phyloP scores from a whole-genome alignment of 2,329 filamentous ascomycete species.

The Trichoderma aggressivum region DNA sequence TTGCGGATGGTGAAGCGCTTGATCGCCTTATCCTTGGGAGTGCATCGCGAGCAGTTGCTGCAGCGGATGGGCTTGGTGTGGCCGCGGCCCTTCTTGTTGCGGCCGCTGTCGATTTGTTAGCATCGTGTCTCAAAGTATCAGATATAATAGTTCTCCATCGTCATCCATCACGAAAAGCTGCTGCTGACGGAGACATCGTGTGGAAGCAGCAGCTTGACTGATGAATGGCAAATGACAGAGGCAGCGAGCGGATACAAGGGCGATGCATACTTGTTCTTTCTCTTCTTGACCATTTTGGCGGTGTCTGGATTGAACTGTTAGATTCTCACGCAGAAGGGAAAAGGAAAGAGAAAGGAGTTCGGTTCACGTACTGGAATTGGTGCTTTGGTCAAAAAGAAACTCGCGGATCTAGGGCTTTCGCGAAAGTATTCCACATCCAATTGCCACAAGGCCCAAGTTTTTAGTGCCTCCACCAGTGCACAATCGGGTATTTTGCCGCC shows the following conservation, averaged over 20 bases:
- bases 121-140: conserved; percentile 13
- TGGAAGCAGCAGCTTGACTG: neutral
- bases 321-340: conserved; percentile 27
- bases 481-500: neutral
- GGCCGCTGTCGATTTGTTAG: conserved; percentile 61
- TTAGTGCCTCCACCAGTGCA: conserved; percentile 12
- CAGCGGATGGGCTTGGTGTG: conserved; percentile 98
- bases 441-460: neutral
- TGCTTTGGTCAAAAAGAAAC: conserved; percentile 21
- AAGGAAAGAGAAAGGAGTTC: conserved; percentile 22
- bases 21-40: conserved; percentile 99
- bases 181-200: conserved; percentile 28
- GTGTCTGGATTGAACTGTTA: conserved; percentile 45
- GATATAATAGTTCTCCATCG: conserved; percentile 16
- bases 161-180: neutral
- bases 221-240: neutral
- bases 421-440: conserved; percentile 16
- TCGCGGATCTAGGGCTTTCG: conserved; percentile 19
- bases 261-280: conserved; percentile 58
- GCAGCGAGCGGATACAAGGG: neutral
- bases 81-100: conserved; percentile 99
- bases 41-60: conserved; percentile 75
- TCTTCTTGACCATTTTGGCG: conserved; percentile 69
- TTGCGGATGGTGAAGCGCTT: conserved; percentile 99
- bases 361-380: conserved; percentile 28